phyloP scores from a whole-genome alignment of 1,284 basidiomycete genomes.

The Mycosarcoma maydis region DNA sequence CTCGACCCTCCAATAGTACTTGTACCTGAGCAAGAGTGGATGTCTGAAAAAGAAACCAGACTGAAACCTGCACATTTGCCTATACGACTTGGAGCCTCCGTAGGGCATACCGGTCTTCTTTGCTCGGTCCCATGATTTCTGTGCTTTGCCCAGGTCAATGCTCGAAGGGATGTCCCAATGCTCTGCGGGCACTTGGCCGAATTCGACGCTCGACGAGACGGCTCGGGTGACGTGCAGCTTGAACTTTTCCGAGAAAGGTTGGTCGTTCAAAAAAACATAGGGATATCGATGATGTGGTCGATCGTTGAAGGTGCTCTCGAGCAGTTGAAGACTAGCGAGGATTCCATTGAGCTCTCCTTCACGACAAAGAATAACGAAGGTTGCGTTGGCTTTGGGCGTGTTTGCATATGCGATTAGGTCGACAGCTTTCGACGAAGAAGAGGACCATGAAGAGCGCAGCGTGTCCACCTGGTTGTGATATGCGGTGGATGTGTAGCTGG shows the following conservation, averaged over 20 bases:
- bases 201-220: constrained; percentile 68
- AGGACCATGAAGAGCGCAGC: constrained; percentile 12
- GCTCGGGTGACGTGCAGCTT: constrained; percentile 61
- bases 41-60: constrained; percentile 76
- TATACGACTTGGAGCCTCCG: constrained; percentile 75
- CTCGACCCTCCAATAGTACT: constrained; percentile 91
- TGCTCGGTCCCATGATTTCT: constrained; percentile 75
- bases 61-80: constrained; percentile 83
- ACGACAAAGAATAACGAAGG: constrained; percentile 65
- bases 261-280: constrained; percentile 68
- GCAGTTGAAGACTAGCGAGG: constrained; percentile 49
- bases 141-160: constrained; percentile 73
- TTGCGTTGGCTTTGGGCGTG: constrained; percentile 64
- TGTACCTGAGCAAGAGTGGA: constrained; percentile 75
- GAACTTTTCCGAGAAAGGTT: constrained; percentile 67
- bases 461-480: constrained; percentile 26
- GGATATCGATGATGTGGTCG: constrained; percentile 60
- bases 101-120: constrained; percentile 80
- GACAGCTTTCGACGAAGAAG: background rate
- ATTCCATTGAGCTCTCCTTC: constrained; percentile 64
- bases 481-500: constrained; percentile 22
- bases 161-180: constrained; percentile 87
- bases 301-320: constrained; percentile 63
- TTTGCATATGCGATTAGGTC: constrained; percentile 7
- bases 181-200: constrained; percentile 81